phyloP scores from a whole-genome alignment of 2,329 filamentous ascomycete species.

The Beauveria scarabaeidicola region DNA sequence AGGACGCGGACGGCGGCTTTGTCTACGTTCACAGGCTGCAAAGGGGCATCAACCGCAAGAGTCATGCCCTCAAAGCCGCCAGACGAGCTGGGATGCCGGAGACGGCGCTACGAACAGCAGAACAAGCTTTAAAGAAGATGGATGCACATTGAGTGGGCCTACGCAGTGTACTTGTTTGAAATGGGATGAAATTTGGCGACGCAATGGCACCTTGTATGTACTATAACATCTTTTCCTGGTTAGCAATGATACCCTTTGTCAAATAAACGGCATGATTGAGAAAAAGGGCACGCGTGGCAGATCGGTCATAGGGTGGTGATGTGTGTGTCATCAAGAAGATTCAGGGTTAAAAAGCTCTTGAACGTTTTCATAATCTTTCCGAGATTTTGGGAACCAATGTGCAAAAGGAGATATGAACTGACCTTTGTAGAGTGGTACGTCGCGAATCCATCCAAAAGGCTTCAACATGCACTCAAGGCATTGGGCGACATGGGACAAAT shows the following conservation, averaged over 20 bases:
- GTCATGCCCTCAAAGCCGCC: constrained; percentile 94
- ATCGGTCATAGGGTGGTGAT: constrained; percentile 50
- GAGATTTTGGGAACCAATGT: constrained; percentile 18
- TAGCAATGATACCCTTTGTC: constrained; percentile 31
- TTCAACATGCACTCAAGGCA: constrained; percentile 11
- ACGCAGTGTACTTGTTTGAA: neutral
- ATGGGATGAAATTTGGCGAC: no score
- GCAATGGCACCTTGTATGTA: neutral
- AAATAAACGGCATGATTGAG: constrained; percentile 16
- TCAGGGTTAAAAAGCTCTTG: constrained; percentile 66
- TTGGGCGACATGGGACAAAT: neutral
- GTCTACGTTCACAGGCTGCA: constrained; percentile 78
- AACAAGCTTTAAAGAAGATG: constrained; percentile 37
- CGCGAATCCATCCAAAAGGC: neutral
- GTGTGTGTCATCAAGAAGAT: constrained; percentile 47
- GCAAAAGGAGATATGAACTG: constrained; percentile 25
- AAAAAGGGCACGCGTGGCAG: constrained; percentile 1
- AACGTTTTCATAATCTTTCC: constrained; percentile 49
- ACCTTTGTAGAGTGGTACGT: constrained; percentile 29
- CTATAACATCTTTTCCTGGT: constrained; percentile 15
- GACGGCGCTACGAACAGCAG: constrained; percentile 60
- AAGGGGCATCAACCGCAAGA: constrained; percentile 74
- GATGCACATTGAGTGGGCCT: neutral
- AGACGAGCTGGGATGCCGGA: constrained; percentile 73
- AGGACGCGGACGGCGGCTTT: constrained; percentile 63